These are phyloP conservation scores for Lotus japonicus DNA, from an alignment of 306 rosid species.

Conservation along the genomic window DNA sequence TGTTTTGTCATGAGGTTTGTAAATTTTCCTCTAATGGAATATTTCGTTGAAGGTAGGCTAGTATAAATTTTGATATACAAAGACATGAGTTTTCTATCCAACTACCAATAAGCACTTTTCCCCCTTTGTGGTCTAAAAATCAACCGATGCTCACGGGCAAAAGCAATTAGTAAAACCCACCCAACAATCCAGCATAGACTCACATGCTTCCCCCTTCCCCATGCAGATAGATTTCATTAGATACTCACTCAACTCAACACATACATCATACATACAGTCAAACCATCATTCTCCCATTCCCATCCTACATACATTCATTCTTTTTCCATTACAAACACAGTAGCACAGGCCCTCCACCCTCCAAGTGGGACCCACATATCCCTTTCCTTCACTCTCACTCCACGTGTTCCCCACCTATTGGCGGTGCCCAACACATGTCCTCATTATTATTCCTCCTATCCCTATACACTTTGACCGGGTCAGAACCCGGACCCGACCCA, in stretches of 20 bases:
- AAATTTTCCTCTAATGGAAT: no score
- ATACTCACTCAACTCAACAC: not conserved
- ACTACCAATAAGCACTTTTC: not conserved
- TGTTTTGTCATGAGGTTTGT: no score
- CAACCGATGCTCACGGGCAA: not conserved
- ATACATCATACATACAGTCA: conserved; percentile 12
- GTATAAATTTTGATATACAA: no score
- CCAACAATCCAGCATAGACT: conserved; percentile 1
- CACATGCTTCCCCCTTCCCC: conserved; percentile 32
- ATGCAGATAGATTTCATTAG: not conserved
- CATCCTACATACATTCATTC: not conserved
- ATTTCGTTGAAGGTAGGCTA: no score
- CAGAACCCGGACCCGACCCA: conserved; percentile 8
- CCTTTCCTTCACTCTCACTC: not conserved
- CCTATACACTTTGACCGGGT: not conserved
- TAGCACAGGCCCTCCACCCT: no score
- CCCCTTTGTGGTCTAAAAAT: not conserved
- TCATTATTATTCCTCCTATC: conserved; percentile 18
- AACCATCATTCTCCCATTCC: conserved; percentile 18
- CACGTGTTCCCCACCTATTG: conserved; percentile 50
- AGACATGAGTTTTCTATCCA: no score
- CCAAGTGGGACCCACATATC: conserved; percentile 20
- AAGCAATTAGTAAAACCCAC: not conserved
- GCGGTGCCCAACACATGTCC: conserved; percentile 34
- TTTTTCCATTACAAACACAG: not conserved